phyloP scores from a whole-genome alignment of 306 rosid species.

The Quercus glauca region DNA sequence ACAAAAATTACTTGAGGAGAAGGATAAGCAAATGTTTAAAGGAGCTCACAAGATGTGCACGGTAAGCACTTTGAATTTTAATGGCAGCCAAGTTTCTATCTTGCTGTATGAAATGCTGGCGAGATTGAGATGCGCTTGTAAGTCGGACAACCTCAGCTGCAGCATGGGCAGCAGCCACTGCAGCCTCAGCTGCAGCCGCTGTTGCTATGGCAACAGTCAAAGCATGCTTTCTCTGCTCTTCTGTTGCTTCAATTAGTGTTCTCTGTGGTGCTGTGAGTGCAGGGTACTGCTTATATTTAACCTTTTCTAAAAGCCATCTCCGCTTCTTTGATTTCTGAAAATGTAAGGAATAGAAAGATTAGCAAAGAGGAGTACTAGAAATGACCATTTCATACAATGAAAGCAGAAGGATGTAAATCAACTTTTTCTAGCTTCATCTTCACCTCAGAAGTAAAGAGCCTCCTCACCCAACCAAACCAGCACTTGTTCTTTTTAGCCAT shows the following conservation, averaged over 20 bases:
- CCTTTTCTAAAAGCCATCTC: conserved; percentile 55
- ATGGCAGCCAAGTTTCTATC: conserved; percentile 57
- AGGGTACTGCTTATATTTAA: conserved; percentile 44
- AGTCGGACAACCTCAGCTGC: conserved; percentile 88
- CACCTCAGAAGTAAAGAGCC: conserved; percentile 46
- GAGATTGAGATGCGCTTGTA: conserved; percentile 40
- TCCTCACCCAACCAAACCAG: conserved; percentile 80
- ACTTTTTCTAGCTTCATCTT: conserved; percentile 43
- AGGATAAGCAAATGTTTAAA: neutral
- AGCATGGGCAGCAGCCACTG: conserved; percentile 83
- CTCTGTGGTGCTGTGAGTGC: conserved; percentile 44
- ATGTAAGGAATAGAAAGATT: neutral
- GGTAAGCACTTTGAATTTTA: conserved; percentile 71
- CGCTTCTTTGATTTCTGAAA: conserved; percentile 52
- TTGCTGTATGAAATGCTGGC: conserved; percentile 23
- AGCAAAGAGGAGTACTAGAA: conserved; percentile 4
- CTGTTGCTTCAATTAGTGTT: conserved; percentile 57
- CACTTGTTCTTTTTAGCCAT: conserved; percentile 59
- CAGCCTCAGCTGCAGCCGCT: conserved; percentile 85
- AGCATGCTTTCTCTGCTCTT: conserved; percentile 76
- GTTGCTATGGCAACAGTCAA: conserved; percentile 77
- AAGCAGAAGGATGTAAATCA: neutral
- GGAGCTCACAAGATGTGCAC: conserved; percentile 74
- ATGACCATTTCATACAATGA: neutral
- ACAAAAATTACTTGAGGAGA: neutral